Evolutionary conservation across 768 basidiomycete species (phyloP), one percentile per base, ranked within the genome.

Genomic region (Pleurotus tuoliensis): DNA sequence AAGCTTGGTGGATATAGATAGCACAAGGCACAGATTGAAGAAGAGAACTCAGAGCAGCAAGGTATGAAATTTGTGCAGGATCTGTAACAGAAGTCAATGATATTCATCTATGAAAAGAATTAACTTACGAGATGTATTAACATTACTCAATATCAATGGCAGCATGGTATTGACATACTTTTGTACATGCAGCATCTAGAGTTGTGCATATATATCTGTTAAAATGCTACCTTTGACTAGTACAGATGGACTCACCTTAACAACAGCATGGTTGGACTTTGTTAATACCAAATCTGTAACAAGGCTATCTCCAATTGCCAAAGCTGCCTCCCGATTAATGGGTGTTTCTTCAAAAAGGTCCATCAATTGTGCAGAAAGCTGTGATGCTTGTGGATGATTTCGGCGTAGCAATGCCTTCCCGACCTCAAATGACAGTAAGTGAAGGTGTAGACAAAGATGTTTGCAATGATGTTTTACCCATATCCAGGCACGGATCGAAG

Each of bases 21-120:
- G 84, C 76, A 59, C 89, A 87, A 0, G 95, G 93, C 12, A 92
- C 80, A 6, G 88, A 81, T 58, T 83, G 86, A 60, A 98, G 82
- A 7, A 98, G 75, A 18, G 87, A 86, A 0, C 90, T 85, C 25
- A 98, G 78, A 3, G 93, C 93, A 37, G 94, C 85, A 2, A 98
- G 81, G 67, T 89, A 85, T 1, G 92, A 83, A 1, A 77, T 80
- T 66, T 86, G 89, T 9, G 64, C 66, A 1, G 79, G 63, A 49
- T 82, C 88, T 88, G 56, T 2, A 41, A 24, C 16, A 6, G 8
- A 34, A 34, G 4, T 34, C 8, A 57, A 49, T 57, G 53, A 34
- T 44, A 34, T 22, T 30, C 9, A 9, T 5, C 27, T 38, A 15
- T 5, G 41, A 34, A 9, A 27, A 13, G 54, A 47, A 24, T 3